These are phyloP conservation scores for Solanum boliviense DNA, from an alignment of 257 asterid genomes.

Conservation along the genomic window DNA sequence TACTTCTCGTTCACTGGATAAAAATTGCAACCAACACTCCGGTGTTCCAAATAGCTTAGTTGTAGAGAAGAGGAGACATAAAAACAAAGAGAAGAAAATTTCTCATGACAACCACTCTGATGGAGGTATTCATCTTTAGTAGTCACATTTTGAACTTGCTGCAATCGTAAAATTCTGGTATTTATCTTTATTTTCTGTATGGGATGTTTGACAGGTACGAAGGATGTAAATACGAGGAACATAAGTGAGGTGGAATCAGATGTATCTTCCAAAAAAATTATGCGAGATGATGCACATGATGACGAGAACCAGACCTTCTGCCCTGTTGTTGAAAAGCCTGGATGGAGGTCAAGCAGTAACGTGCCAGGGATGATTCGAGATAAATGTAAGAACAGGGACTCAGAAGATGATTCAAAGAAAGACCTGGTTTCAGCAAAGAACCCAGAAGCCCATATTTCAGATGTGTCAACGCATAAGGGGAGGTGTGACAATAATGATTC, in stretches of 20 bases:
- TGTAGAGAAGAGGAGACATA: constrained; percentile 25
- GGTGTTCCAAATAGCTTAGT: constrained; percentile 22
- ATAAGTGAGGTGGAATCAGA: constrained; percentile 45
- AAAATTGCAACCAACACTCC: constrained; percentile 30
- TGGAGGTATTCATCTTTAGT: constrained; percentile 40
- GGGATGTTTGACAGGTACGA: constrained; percentile 29
- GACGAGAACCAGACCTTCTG: constrained; percentile 39
- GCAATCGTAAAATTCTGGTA: background rate
- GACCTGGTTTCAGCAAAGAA: constrained; percentile 23
- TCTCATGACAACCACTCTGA: constrained; percentile 33
- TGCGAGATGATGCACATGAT: constrained; percentile 38
- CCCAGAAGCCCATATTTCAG: constrained; percentile 27
- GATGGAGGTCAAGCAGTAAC: constrained; percentile 30
- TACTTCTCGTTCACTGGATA: constrained; percentile 31
- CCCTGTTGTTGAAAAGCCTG: constrained; percentile 39
- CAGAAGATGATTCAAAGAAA: constrained; percentile 34
- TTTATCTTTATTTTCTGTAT: background rate
- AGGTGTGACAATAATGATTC: constrained; percentile 35
- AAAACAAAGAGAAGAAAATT: constrained; percentile 30
- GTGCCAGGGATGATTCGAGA: constrained; percentile 30
- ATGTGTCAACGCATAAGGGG: constrained; percentile 26
- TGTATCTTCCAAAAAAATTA: constrained; percentile 44
- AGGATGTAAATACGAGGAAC: constrained; percentile 35
- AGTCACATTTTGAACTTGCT: constrained; percentile 5
- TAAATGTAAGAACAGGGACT: background rate